These are phyloP conservation scores for Beauveria rudraprayagi DNA, from an alignment of 2,329 filamentous ascomycete species.

Conservation along the genomic window DNA sequence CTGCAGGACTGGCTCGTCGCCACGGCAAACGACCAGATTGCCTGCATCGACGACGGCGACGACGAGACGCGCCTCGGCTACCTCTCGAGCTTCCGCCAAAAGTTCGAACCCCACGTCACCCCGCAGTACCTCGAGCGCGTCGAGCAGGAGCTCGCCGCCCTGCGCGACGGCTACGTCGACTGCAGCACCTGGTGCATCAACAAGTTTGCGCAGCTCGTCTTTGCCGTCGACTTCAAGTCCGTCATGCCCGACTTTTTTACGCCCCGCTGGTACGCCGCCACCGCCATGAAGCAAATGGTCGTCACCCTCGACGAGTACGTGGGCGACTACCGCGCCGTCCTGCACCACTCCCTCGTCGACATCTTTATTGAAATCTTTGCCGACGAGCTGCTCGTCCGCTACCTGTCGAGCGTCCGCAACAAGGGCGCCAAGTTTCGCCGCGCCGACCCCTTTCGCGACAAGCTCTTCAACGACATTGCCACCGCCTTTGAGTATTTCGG, in stretches of 20 bases:
- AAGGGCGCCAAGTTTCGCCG: slow-evolving; percentile 82
- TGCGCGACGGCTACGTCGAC: slow-evolving; percentile 91
- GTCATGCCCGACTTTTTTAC: slow-evolving; percentile 91
- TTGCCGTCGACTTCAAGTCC: slow-evolving; percentile 77
- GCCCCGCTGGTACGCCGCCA: slow-evolving; percentile 75
- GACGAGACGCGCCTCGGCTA: slow-evolving; percentile 70
- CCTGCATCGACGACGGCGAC: slow-evolving; percentile 89
- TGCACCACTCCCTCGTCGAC: slow-evolving; percentile 81
- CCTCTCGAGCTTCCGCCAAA: slow-evolving; percentile 75
- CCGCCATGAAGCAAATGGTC: slow-evolving; percentile 86
- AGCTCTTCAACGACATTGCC: slow-evolving; percentile 87
- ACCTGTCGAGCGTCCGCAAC: slow-evolving; percentile 80
- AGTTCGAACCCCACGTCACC: slow-evolving; percentile 74
- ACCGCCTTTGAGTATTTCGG: slow-evolving; percentile 87
- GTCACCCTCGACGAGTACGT: slow-evolving; percentile 95
- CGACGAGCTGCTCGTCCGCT: slow-evolving; percentile 81
- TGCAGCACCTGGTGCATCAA: slow-evolving; percentile 87
- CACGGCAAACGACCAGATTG: slow-evolving; percentile 96
- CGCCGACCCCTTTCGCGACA: slow-evolving; percentile 79
- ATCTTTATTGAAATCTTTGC: slow-evolving; percentile 90
- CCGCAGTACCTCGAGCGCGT: slow-evolving; percentile 71
- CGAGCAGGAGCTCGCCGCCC: slow-evolving; percentile 60
- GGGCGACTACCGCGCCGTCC: slow-evolving; percentile 71
- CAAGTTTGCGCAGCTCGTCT: slow-evolving; percentile 79
- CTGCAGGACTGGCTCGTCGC: slow-evolving; percentile 95